phyloP scores from a whole-genome alignment of 352 stramenopile species.

The Pythium insidiosum region DNA sequence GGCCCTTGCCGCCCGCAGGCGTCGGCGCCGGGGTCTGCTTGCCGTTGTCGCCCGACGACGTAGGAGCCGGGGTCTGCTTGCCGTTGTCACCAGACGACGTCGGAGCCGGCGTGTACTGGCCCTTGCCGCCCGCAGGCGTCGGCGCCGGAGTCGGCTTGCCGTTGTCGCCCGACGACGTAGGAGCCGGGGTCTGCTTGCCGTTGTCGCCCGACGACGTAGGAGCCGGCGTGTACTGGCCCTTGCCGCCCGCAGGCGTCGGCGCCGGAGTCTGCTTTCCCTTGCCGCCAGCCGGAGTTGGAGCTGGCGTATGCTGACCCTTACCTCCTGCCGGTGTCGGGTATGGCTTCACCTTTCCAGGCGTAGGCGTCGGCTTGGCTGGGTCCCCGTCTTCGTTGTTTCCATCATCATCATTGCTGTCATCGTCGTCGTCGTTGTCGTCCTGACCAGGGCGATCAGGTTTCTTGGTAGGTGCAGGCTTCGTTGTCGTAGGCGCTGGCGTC shows the following conservation, averaged over 20 bases:
- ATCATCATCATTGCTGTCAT: neutral
- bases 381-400: neutral
- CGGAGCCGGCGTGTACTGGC: neutral
- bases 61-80: neutral
- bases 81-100: neutral
- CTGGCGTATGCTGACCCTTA: neutral
- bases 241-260: neutral
- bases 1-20: neutral
- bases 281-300: neutral
- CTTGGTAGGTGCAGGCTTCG: neutral
- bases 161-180: neutral
- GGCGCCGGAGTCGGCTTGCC: neutral
- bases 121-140: neutral
- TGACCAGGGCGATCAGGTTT: neutral
- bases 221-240: neutral
- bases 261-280: neutral
- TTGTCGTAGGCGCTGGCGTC: neutral
- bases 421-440: slow-evolving; percentile 5
- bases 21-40: neutral
- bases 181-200: neutral
- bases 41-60: neutral
- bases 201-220: too few species aligned
- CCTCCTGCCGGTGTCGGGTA: neutral
- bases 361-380: neutral
- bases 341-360: neutral